Conservation (phyloP, 2,329 filamentous ascomycete genomes). For the Cercospora sojina region DNA sequence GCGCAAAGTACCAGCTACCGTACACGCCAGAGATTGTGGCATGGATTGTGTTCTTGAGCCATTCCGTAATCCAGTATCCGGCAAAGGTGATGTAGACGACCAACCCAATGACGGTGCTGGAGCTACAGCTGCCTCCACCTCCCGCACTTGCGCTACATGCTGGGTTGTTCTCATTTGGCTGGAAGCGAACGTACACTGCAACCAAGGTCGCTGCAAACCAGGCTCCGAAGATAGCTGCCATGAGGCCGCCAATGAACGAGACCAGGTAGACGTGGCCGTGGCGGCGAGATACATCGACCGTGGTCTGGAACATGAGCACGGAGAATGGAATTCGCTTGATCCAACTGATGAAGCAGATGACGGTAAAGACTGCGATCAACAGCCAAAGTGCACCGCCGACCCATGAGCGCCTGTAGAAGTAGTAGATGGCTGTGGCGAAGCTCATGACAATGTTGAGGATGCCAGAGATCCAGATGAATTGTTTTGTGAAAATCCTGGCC, state of each 20-base stretch:
- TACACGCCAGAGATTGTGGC: conserved; percentile 85
- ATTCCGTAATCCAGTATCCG: conserved; percentile 91
- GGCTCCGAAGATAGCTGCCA: conserved; percentile 72
- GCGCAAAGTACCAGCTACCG: conserved; percentile 87
- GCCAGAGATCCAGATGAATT: conserved; percentile 89
- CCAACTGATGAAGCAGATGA: conserved; percentile 85
- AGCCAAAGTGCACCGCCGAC: conserved; percentile 85
- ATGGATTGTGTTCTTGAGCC: conserved; percentile 91
- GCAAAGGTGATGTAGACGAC: conserved; percentile 86
- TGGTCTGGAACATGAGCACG: conserved; percentile 81
- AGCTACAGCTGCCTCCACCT: conserved; percentile 60
- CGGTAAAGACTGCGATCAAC: conserved; percentile 74
- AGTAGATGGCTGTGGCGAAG: conserved; percentile 83
- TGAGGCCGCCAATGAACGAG: conserved; percentile 76
- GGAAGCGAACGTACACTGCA: conserved; percentile 79
- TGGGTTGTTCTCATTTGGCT: conserved; percentile 60
- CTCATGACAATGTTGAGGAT: conserved; percentile 84
- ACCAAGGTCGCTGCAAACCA: conserved; percentile 88
- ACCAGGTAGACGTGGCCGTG: conserved; percentile 86
- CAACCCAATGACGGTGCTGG: conserved; percentile 76
- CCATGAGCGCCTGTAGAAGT: conserved; percentile 73
- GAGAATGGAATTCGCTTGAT: conserved; percentile 88
- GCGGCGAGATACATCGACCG: conserved; percentile 78
- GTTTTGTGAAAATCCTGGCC: conserved; percentile 60
- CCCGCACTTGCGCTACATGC: conserved; percentile 55